Percentiles rank a stretch among this genome's conserved stretches.
These are phyloP conservation scores for Phaeomoniella chlamydospora DNA, from an alignment of 2,329 filamentous ascomycete genomes.

Conservation along the genomic window DNA sequence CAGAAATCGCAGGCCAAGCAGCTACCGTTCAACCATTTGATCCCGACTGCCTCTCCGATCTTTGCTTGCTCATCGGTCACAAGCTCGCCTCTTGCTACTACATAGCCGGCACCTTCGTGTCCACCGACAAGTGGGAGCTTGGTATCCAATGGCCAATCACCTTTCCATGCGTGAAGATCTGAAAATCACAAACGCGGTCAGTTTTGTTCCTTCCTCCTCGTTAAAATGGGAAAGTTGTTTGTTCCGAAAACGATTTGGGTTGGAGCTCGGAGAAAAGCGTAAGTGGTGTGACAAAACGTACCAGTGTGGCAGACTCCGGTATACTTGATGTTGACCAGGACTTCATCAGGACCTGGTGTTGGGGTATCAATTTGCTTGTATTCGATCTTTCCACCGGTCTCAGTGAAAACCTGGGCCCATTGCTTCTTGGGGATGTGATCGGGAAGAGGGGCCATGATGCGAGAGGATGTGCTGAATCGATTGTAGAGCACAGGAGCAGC, in stretches of 20 bases:
- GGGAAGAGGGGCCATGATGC: not conserved
- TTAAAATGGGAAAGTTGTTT: too few species aligned
- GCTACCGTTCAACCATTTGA: slow-evolving; percentile 86
- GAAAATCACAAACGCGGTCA: too few species aligned
- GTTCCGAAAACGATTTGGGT: too few species aligned
- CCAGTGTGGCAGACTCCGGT: slow-evolving; percentile 76
- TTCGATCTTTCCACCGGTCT: slow-evolving; percentile 54
- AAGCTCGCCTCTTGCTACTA: slow-evolving; percentile 65
- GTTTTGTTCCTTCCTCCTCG: too few species aligned
- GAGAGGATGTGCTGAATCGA: not conserved
- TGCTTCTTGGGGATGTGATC: slow-evolving; percentile 58
- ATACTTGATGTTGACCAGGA: slow-evolving; percentile 83
- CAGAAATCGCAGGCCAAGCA: slow-evolving; percentile 78
- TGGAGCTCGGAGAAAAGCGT: not conserved
- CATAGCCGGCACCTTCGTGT: slow-evolving; percentile 62
- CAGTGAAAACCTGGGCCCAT: slow-evolving; percentile 83
- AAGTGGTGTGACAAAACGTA: not conserved
- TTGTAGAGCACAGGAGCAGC: slow-evolving; percentile 18
- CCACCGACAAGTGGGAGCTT: slow-evolving; percentile 72
- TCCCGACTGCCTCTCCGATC: slow-evolving; percentile 71
- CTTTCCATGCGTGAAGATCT: slow-evolving; percentile 66
- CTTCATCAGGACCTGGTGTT: slow-evolving; percentile 73
- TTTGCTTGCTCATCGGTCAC: slow-evolving; percentile 53
- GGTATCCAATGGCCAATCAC: slow-evolving; percentile 74
- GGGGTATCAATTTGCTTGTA: slow-evolving; percentile 55